Base-by-base conservation (phyloP, 805 yeast species). In the Starmerella davenportii region DNA sequence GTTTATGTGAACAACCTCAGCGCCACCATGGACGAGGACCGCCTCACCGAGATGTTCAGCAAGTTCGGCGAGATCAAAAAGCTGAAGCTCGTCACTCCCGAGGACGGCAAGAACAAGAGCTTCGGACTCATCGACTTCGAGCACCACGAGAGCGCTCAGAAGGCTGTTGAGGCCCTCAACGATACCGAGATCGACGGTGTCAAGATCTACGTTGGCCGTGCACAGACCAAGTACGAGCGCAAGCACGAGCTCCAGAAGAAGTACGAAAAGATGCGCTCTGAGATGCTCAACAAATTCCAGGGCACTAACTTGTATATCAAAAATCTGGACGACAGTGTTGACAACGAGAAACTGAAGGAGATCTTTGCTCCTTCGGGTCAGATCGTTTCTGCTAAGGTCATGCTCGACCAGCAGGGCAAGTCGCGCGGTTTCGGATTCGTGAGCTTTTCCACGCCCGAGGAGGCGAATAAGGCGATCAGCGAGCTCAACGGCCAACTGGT, bases 361-460 rank as follows among this genome's bases (percentile, higher is more conserved):
- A 95, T 81, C 65, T 90, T 90, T 61, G 68, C 80, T 55, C 82
- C 90, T 50, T 84, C 76, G 61, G 98, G 98, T 61, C 65, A 79
- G 57, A 90, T 90, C 67, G 80, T 95, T 50, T 81, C 95, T 44
- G 95, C 85, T 52, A 84, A 79, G 67, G 92, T 87, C 51, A 87
- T 90, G 95, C 74, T 78, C 55, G 94, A 81, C 59, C 95, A 85
- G 55, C 62, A 73, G 46, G 95, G 93, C 54, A 82, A 82, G 67
- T 82, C 95, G 48, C 87, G 81, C 70, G 96, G 96, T 51, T 90
- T 90, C 61, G 98, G 98, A 58, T 90, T 90, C 61, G 98, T 90
- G 53, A 84, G 98, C 68, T 90, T 77, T 79, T 75, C 94, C 41
- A 64, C 90, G 48, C 95, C 96, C 58, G 98, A 90, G 64, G 98